These are phyloP conservation scores for Penicillium palitans DNA, from an alignment of 2,329 filamentous ascomycete species.

Conservation along the genomic window DNA sequence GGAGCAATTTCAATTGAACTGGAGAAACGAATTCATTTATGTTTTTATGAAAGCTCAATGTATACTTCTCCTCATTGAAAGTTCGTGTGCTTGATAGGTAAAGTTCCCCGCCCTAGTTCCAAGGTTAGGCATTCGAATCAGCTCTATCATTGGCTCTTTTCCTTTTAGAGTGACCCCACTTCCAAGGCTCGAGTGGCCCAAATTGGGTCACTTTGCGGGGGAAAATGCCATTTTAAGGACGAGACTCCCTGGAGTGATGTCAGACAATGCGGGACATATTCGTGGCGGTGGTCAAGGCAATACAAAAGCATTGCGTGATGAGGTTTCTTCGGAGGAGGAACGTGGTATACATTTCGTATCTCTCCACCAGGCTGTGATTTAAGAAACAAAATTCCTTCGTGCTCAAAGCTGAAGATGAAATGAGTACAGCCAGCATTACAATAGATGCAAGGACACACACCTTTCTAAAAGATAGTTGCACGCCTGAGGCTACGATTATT, in stretches of 20 bases:
- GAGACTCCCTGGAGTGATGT: not conserved
- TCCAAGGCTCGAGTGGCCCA: not conserved
- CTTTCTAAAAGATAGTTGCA: not conserved
- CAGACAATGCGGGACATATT: not conserved
- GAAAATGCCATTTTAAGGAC: not conserved
- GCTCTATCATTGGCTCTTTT: not conserved
- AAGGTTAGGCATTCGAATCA: not conserved
- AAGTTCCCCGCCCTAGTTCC: not conserved
- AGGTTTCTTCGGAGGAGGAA: not conserved
- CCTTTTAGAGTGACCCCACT: not conserved
- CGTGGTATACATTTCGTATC: not conserved
- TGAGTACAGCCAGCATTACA: not conserved
- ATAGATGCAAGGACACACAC: not conserved
- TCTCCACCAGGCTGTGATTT: not conserved
- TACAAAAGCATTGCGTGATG: not conserved
- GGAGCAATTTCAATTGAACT: not conserved
- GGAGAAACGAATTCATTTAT: not conserved
- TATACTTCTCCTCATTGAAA: not conserved
- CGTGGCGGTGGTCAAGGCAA: not conserved
- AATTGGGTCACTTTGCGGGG: not conserved
- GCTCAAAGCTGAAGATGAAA: not conserved
- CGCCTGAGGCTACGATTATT: not conserved
- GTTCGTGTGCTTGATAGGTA: not conserved
- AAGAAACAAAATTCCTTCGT: not conserved
- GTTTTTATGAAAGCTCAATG: not conserved